Percentiles rank a stretch among this genome's conserved stretches.
Evolutionary conservation across 768 basidiomycete species (phyloP).

Genomic region (Boletus subparvulus): DNA sequence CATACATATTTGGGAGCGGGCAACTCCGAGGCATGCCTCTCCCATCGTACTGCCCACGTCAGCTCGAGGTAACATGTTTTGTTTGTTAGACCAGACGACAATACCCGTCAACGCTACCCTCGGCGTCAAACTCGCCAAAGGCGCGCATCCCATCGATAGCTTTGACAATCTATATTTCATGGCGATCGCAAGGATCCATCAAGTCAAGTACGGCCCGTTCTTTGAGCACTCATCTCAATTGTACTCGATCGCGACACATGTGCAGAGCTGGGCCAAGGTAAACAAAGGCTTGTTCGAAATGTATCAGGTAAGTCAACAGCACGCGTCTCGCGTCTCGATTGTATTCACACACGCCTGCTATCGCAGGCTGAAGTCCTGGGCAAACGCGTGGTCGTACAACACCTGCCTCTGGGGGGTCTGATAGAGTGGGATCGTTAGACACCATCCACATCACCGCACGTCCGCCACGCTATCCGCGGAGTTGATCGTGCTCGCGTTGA

Average conservation of each 20-base stretch:
- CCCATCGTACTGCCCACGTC: background rate
- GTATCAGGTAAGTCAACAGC: conserved; percentile 66
- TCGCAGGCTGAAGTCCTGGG: conserved; percentile 82
- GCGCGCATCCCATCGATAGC: conserved; percentile 20
- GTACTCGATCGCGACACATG: conserved; percentile 81
- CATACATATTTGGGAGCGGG: conserved; percentile 88
- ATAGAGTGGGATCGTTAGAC: conserved; percentile 59
- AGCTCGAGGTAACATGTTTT: conserved; percentile 2
- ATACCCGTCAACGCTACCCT: conserved; percentile 68
- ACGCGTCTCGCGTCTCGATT: background rate
- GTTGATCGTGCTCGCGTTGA: conserved; percentile 2
- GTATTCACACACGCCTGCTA: conserved; percentile 8
- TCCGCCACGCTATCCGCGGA: conserved; percentile 17
- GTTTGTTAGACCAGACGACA: conserved; percentile 52
- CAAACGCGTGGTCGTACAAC: conserved; percentile 96
- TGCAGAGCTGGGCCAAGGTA: conserved; percentile 89
- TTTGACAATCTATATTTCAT: conserved; percentile 78
- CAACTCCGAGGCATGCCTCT: conserved; percentile 71
- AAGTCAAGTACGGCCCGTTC: conserved; percentile 85
- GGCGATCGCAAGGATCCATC: conserved; percentile 72
- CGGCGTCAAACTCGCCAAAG: conserved; percentile 42
- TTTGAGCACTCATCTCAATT: conserved; percentile 91
- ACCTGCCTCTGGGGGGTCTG: conserved; percentile 81
- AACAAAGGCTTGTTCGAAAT: conserved; percentile 91
- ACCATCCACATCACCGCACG: background rate